Percentiles rank a stretch among this genome's conserved stretches.
phyloP scores from a whole-genome alignment of 169 alveolate species.

The Nephromyces sp. region DNA sequence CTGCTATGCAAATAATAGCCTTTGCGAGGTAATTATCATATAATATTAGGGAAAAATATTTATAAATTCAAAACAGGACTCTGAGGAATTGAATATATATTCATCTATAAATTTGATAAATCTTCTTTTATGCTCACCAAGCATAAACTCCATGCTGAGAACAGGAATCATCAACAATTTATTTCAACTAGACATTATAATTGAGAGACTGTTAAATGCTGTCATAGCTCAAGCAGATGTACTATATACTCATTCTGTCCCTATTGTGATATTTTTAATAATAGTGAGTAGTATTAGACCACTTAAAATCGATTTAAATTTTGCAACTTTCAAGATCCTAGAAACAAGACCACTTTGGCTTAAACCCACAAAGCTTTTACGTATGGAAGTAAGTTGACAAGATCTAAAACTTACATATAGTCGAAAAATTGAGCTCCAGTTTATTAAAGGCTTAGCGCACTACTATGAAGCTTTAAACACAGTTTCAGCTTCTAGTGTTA shows the following conservation, averaged over 20 bases:
- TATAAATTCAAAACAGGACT: too few relatives aligned
- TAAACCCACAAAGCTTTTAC: neutral
- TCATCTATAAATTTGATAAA: neutral
- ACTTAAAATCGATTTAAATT: neutral
- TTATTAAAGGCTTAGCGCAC: neutral
- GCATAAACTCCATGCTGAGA: neutral
- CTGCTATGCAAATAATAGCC: too few relatives aligned
- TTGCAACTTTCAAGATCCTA: neutral
- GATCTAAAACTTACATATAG: neutral
- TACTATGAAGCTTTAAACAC: too few relatives aligned
- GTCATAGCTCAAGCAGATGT: too few relatives aligned
- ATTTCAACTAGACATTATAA: neutral
- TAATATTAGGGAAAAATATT: too few relatives aligned
- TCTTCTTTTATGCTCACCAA: neutral
- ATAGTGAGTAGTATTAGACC: neutral
- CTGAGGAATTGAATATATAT: neutral
- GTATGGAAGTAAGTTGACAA: neutral
- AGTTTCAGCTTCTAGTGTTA: too few relatives aligned
- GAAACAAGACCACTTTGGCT: neutral
- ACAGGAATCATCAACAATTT: neutral
- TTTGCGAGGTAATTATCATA: too few relatives aligned
- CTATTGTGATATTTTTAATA: neutral
- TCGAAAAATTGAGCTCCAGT: neutral
- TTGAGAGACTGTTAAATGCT: neutral
- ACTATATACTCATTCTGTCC: too few relatives aligned